Conservation (phyloP, 2,329 filamentous ascomycete genomes). For the Colletotrichum orchidophilum region DNA sequence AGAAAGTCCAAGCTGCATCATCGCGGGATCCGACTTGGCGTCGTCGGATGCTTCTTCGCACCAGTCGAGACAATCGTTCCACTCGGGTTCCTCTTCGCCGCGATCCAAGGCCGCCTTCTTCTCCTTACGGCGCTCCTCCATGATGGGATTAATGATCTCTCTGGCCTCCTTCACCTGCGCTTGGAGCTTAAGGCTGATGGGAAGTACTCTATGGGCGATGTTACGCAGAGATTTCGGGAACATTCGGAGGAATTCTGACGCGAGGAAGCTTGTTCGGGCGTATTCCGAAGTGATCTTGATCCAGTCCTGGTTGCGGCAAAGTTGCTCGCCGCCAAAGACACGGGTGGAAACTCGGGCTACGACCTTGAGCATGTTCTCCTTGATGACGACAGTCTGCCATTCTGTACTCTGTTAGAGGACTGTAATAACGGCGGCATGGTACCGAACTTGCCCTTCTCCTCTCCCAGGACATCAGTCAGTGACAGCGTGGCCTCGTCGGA, state of each 20-base stretch:
- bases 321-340: conserved; percentile 38
- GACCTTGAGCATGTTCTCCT: conserved; percentile 20
- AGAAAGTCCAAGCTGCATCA: conserved; percentile 36
- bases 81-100: conserved; percentile 21
- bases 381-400: conserved; percentile 27
- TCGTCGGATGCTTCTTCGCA: conserved; percentile 25
- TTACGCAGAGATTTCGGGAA: conserved; percentile 34
- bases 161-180: conserved; percentile 13
- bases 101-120: conserved; percentile 27
- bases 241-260: conserved; percentile 26
- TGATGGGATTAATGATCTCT: conserved; percentile 32
- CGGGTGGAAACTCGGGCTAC: conserved; percentile 36
- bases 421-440: too few species aligned
- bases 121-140: conserved; percentile 29
- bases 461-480: conserved; percentile 12
- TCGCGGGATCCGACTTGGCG: conserved; percentile 27
- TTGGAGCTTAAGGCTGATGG: conserved; percentile 28
- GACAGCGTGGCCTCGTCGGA: conserved; percentile 24
- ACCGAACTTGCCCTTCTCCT: neutral
- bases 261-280: conserved; percentile 18
- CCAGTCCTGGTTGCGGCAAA: conserved; percentile 36
- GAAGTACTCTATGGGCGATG: conserved; percentile 33
- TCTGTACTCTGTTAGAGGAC: conserved; percentile 3
- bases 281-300: conserved; percentile 33
- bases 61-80: conserved; percentile 39